phyloP scores from a whole-genome alignment of 495 filamentous ascomycete genomes.

The Cenococcum geophilum region DNA sequence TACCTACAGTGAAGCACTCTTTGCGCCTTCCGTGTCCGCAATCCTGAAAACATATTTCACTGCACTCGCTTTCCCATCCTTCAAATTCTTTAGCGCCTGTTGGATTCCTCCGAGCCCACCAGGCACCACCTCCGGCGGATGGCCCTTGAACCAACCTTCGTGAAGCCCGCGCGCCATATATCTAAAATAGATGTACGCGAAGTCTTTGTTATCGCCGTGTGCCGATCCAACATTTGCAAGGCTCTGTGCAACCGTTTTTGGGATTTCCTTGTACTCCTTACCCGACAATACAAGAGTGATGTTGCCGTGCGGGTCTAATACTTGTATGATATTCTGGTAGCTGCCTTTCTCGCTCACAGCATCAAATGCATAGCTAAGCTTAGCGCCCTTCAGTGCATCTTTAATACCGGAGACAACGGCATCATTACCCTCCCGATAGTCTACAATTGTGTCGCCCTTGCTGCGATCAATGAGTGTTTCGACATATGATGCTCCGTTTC shows the following conservation, averaged over 20 bases:
- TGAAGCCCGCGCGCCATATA: conserved; percentile 49
- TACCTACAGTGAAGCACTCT: no score
- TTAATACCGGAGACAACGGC: conserved; percentile 48
- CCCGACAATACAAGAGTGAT: conserved; percentile 52
- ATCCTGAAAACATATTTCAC: conserved; percentile 66
- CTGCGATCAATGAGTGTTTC: conserved; percentile 52
- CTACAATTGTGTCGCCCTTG: conserved; percentile 65
- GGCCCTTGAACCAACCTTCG: conserved; percentile 56
- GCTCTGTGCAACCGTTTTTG: conserved; percentile 24
- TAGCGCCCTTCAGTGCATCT: conserved; percentile 41
- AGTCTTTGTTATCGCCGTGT: conserved; percentile 48
- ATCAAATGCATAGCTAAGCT: conserved; percentile 51
- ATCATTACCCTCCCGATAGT: conserved; percentile 60
- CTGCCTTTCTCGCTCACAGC: conserved; percentile 53
- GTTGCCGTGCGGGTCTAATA: conserved; percentile 44
- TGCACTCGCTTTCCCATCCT: conserved; percentile 57
- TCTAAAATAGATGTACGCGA: conserved; percentile 51
- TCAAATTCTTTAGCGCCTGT: conserved; percentile 49
- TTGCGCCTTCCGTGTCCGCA: conserved; percentile 49
- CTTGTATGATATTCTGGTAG: conserved; percentile 43
- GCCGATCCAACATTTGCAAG: conserved; percentile 46
- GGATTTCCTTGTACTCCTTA: conserved; percentile 31
- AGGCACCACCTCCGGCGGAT: conserved; percentile 55
- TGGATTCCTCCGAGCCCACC: conserved; percentile 54
- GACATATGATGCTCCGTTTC: conserved; percentile 51